These are phyloP conservation scores for Calycina herbarum DNA, from an alignment of 2,329 filamentous ascomycete genomes.

Conservation along the genomic window DNA sequence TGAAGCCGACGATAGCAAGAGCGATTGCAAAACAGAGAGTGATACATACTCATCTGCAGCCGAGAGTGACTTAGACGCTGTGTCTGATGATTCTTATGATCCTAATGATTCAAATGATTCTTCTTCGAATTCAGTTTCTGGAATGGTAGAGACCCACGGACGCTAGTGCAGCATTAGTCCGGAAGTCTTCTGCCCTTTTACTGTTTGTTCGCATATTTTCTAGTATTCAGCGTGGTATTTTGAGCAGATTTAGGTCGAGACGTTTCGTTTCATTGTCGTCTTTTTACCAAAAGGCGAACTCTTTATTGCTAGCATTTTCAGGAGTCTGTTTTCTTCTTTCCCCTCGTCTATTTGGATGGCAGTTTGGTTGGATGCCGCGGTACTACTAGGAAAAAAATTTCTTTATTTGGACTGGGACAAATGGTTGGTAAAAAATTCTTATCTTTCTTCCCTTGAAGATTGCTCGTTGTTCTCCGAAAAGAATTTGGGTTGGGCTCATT, in stretches of 20 bases:
- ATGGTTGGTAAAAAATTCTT: conserved; percentile 5
- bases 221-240: conserved; percentile 24
- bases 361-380: not conserved
- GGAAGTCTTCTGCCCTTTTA: conserved; percentile 16
- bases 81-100: conserved; percentile 28
- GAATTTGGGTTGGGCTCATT: not conserved
- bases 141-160: conserved; percentile 29
- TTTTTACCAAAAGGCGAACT: not conserved
- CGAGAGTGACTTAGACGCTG: conserved; percentile 23
- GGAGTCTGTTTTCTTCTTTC: conserved; percentile 14
- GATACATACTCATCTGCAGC: not conserved
- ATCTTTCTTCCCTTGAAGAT: not conserved
- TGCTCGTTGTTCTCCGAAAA: not conserved
- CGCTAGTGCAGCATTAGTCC: conserved; percentile 39
- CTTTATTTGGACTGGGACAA: conserved; percentile 6
- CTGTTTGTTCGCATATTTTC: conserved; percentile 19
- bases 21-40: conserved; percentile 9
- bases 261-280: not conserved
- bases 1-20: conserved; percentile 10
- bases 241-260: conserved; percentile 21
- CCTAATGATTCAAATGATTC: conserved; percentile 29
- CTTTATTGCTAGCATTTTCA: conserved; percentile 10
- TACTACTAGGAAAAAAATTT: conserved; percentile 9
- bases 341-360: not conserved
- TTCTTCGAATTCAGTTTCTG: conserved; percentile 22